Conservation (phyloP, 805 yeast genomes). For the Monosporozyma siamensis region DNA sequence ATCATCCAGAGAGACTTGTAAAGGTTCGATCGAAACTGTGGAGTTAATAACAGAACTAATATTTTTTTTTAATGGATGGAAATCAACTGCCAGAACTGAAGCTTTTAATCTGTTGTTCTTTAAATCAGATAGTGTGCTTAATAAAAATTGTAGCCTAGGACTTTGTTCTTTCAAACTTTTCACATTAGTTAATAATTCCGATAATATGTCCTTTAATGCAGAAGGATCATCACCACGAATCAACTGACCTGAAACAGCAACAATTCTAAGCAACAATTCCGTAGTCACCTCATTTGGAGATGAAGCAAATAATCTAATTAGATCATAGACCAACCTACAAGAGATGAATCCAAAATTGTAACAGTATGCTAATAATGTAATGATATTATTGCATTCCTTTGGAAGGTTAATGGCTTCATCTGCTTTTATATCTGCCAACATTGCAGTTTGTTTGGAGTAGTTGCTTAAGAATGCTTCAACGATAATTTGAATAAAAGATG, state of each 20-base stretch:
- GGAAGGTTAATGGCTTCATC: slow-evolving; percentile 12
- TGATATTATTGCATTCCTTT: slow-evolving; percentile 54
- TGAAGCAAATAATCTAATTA: slow-evolving; percentile 45
- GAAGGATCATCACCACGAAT: slow-evolving; percentile 85
- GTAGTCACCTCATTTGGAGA: slow-evolving; percentile 63
- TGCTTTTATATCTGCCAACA: slow-evolving; percentile 3
- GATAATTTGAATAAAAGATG: slow-evolving; percentile 65
- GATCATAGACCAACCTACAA: slow-evolving; percentile 66
- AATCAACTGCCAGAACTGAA: slow-evolving; percentile 25
- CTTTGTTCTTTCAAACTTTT: slow-evolving; percentile 40
- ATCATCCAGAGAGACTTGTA: slow-evolving; percentile 71
- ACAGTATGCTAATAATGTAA: slow-evolving; percentile 66
- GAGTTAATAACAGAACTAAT: slow-evolving; percentile 40
- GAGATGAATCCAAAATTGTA: slow-evolving; percentile 73
- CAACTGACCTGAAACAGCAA: slow-evolving; percentile 72
- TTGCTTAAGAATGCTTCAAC: slow-evolving; percentile 57
- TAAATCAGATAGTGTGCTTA: slow-evolving; percentile 77
- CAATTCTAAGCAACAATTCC: slow-evolving; percentile 62
- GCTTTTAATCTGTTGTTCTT: slow-evolving; percentile 73
- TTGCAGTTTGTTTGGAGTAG: slow-evolving; percentile 21
- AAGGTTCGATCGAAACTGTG: slow-evolving; percentile 45
- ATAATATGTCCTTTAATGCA: slow-evolving; percentile 71
- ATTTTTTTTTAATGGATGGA: slow-evolving; percentile 38
- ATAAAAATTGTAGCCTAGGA: slow-evolving; percentile 68
- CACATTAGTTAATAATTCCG: slow-evolving; percentile 20